Conservation (phyloP, 345 rosid genomes). For the Sonneratia caseolaris region DNA sequence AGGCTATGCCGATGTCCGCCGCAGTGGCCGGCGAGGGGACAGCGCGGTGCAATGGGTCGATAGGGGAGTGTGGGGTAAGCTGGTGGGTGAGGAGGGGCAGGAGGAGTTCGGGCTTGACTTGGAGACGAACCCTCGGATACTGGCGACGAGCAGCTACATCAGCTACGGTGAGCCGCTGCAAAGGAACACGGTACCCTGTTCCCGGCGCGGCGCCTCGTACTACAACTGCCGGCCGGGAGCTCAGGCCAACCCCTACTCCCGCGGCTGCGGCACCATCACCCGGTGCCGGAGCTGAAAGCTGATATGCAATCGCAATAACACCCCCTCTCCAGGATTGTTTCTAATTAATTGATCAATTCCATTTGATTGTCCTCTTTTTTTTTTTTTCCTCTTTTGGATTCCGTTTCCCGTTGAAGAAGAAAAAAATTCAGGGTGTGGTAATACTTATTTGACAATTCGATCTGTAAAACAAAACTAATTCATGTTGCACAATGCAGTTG, state of each 20-base stretch:
- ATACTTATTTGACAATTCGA: neutral
- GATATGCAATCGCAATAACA: neutral
- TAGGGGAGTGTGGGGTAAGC: constrained; percentile 38
- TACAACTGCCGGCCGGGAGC: constrained; percentile 72
- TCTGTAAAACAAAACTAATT: neutral
- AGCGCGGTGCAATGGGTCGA: constrained; percentile 43
- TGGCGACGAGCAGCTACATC: constrained; percentile 58
- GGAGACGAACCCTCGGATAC: constrained; percentile 61
- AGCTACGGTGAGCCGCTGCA: constrained; percentile 59
- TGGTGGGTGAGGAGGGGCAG: neutral
- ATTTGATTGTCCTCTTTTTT: neutral
- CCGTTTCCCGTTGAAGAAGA: too few relatives aligned
- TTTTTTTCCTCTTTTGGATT: neutral
- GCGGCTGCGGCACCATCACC: constrained; percentile 67
- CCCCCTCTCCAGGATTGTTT: neutral
- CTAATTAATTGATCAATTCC: neutral
- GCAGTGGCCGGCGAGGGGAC: neutral
- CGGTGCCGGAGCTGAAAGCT: constrained; percentile 48
- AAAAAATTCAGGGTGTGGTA: neutral
- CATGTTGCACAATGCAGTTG: too few relatives aligned
- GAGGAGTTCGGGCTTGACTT: constrained; percentile 50
- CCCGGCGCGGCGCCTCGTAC: constrained; percentile 74
- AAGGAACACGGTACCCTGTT: constrained; percentile 63
- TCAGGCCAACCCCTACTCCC: constrained; percentile 56
- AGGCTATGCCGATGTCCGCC: constrained; percentile 8